A percentile compares a stretch with the other conserved stretches of the same genome.
phyloP scores from a whole-genome alignment of 768 basidiomycete genomes.

The Calocera cornea region DNA sequence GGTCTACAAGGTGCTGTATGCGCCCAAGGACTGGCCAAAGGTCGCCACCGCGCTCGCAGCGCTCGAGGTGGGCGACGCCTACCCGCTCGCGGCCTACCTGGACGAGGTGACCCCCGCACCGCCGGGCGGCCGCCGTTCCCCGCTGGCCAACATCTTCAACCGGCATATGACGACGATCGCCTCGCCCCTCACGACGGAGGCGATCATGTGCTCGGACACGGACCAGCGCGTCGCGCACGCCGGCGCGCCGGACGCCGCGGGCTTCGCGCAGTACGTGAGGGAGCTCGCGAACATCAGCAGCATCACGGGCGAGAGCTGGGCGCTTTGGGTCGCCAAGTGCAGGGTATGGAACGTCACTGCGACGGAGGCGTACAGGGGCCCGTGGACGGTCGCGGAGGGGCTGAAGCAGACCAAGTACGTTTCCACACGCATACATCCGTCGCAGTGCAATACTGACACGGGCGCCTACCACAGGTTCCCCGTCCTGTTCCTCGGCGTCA shows the following conservation, averaged over 20 bases:
- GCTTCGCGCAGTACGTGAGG: neutral
- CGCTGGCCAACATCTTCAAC: conserved; percentile 12
- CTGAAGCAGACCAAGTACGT: conserved; percentile 13
- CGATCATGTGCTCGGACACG: conserved; percentile 16
- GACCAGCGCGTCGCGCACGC: neutral
- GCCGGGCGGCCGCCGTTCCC: neutral
- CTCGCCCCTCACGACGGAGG: neutral
- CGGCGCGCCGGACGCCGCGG: neutral
- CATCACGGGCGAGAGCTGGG: conserved; percentile 12
- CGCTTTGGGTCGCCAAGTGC: conserved; percentile 10
- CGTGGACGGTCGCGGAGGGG: conserved; percentile 13
- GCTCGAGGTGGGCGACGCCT: conserved; percentile 3
- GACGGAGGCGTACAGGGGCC: conserved; percentile 7
- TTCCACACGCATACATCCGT: too few relatives aligned
- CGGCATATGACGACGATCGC: neutral
- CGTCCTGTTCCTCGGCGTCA: conserved; percentile 13
- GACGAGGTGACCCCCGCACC: neutral
- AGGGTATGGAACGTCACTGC: conserved; percentile 9
- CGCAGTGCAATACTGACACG: too few relatives aligned
- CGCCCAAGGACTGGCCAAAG: too few relatives aligned
- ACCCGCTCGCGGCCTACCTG: neutral
- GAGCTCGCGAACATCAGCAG: conserved; percentile 7
- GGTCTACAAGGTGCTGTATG: too few relatives aligned
- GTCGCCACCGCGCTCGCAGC: too few relatives aligned
- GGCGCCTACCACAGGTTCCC: too few relatives aligned